Base-by-base conservation (phyloP, 495 filamentous ascomycete species). In the Geoglossum glabrum region DNA sequence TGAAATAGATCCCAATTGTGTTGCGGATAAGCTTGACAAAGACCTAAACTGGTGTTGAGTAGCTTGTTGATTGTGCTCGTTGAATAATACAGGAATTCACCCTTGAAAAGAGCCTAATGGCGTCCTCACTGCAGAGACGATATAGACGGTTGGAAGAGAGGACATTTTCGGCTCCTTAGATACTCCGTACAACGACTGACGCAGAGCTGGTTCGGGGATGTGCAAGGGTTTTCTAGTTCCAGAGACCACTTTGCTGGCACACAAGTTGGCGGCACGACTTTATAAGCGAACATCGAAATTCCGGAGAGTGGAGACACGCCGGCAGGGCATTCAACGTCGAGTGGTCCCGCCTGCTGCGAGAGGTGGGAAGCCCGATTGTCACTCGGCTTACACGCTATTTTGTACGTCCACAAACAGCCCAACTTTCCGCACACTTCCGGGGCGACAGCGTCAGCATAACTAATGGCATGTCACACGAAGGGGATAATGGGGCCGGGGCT, bases 61-160 rank as follows among this genome's bases (percentile, higher is more conserved):
- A 34, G 63, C 46, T 65, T 60, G 40, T 56, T 59, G 33, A 21
- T 65, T 49, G 21, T 58, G 23, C 5, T n/a, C 11, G 57, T 54
- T 34, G 30, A 59, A 57, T 59, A 56, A 50, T 56, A 21, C 47
- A 56, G 34, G 28, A 19, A 23, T 15, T 43, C 69, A 94, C 89
- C 92, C 92, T 60, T 90, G 78, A 71, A 98, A 98, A 55, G 84
- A 85, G 64, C 92, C 92, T 62, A 95, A 76, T 45, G 92, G 92
- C 46, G 92, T 97, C 68, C 92, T 81, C 62, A 82, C 85, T 61
- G 83, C 81, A 47, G 90, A 90, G 63, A 96, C 88, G 69, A 98
- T 96, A 73, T 97, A 98, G 55, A 98, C 92, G 27, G 87, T 76
- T 62, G 87, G 82, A 61, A 86, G 77, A 49, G 73, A 72, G 63